Percentiles rank a stretch among this genome's conserved stretches.
Evolutionary conservation across 192 early-diverging fungal species (phyloP).

Genomic region (Haplosporangium gracile): DNA sequence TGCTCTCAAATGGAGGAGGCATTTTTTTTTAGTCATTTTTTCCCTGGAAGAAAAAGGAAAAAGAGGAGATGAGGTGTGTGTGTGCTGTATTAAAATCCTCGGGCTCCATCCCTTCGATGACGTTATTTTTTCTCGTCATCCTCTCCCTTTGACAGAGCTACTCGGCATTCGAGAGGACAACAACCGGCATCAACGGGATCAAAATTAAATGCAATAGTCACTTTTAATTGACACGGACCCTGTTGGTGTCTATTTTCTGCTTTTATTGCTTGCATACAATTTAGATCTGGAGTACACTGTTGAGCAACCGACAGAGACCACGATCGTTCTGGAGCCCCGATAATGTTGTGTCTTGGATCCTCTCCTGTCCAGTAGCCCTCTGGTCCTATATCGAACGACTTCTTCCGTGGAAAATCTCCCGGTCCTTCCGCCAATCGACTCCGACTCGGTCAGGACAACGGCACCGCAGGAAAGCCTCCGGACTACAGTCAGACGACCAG

Average conservation of each 20-base stretch:
- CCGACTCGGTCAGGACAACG: constrained; percentile 24
- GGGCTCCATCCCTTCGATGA: neutral
- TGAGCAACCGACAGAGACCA: constrained; percentile 33
- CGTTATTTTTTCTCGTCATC: neutral
- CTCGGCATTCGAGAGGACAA: neutral
- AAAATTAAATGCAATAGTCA: neutral
- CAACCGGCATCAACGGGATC: no score
- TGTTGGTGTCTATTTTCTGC: neutral
- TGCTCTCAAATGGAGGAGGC: constrained; percentile 23
- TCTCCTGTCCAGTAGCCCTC: constrained; percentile 19
- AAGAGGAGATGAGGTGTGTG: neutral
- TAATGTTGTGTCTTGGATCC: constrained; percentile 19
- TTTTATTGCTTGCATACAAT: neutral
- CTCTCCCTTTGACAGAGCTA: neutral
- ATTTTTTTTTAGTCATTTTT: neutral
- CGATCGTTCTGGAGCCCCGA: constrained; percentile 34
- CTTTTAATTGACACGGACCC: neutral
- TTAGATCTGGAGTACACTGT: constrained; percentile 34
- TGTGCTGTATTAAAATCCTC: neutral
- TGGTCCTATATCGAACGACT: constrained; percentile 17
- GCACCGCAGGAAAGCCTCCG: constrained; percentile 9
- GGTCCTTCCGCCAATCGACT: constrained; percentile 9
- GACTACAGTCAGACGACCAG: constrained; percentile 7
- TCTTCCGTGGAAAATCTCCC: constrained; percentile 37
- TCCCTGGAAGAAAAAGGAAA: neutral